Evolutionary conservation across 1,284 basidiomycete genomes (phyloP).

Genomic region (Rhizopogon parksii): DNA sequence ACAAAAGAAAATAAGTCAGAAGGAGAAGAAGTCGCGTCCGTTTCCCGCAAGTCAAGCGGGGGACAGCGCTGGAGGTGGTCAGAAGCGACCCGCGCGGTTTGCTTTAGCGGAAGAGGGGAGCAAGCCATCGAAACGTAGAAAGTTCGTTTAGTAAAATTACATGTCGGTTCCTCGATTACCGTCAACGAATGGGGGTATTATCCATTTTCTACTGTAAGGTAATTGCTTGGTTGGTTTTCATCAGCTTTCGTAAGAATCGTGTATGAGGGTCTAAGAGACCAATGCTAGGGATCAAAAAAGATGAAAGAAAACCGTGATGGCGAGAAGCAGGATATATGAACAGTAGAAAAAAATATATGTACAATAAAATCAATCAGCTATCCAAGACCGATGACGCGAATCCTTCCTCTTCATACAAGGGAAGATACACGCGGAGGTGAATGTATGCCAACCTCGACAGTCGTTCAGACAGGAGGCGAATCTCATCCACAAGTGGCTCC

Average conservation of each 20-base stretch:
- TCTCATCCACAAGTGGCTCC: slow-evolving; percentile 63
- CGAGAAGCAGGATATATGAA: slow-evolving; percentile 13
- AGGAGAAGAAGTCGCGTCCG: slow-evolving; percentile 83
- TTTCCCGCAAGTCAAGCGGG: slow-evolving; percentile 34
- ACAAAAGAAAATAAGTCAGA: slow-evolving; percentile 80
- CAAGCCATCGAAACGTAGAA: background rate
- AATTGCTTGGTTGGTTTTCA: slow-evolving; percentile 15
- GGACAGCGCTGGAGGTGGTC: slow-evolving; percentile 5
- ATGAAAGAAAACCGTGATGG: slow-evolving; percentile 14
- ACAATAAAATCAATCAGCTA: slow-evolving; percentile 12
- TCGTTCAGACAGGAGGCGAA: slow-evolving; percentile 59
- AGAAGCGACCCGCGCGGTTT: background rate
- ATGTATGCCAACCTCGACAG: slow-evolving; percentile 63
- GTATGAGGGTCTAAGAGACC: background rate
- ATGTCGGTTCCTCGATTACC: background rate
- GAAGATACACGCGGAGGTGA: slow-evolving; percentile 67
- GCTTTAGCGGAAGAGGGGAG: background rate
- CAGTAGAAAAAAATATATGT: slow-evolving; percentile 16
- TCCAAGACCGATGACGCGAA: slow-evolving; percentile 32
- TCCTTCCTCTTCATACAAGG: slow-evolving; percentile 63
- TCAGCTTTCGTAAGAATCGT: background rate
- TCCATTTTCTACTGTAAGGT: slow-evolving; percentile 26
- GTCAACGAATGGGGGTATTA: slow-evolving; percentile 15
- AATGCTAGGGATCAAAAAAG: slow-evolving; percentile 1
- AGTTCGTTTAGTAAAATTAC: background rate